These are phyloP conservation scores for Tylopilus sp. DNA, from an alignment of 768 basidiomycete genomes.

Conservation along the genomic window DNA sequence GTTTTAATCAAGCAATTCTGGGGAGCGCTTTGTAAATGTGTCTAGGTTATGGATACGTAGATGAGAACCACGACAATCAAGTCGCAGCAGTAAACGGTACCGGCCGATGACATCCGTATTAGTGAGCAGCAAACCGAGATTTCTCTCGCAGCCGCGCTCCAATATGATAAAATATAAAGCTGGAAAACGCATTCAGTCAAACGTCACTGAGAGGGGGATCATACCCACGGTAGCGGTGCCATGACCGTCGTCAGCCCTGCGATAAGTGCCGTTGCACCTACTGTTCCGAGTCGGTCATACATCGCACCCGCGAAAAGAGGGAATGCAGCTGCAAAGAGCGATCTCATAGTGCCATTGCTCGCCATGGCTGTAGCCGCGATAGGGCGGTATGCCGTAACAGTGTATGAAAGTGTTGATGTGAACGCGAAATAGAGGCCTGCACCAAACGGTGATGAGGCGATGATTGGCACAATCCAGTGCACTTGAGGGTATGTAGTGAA, in stretches of 20 bases:
- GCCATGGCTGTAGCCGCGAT: slow-evolving; percentile 61
- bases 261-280: slow-evolving; percentile 66
- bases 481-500: slow-evolving; percentile 48
- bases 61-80: too few relatives aligned
- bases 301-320: slow-evolving; percentile 51
- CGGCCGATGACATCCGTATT: not conserved
- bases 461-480: slow-evolving; percentile 46
- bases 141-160: slow-evolving; percentile 42
- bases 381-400: slow-evolving; percentile 50
- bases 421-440: slow-evolving; percentile 62
- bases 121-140: slow-evolving; percentile 39
- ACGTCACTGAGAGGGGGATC: too few relatives aligned
- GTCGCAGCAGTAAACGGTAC: too few relatives aligned
- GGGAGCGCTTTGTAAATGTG: too few relatives aligned
- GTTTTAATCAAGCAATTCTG: too few relatives aligned
- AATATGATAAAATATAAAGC: slow-evolving; percentile 46
- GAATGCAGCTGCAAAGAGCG: slow-evolving; percentile 46
- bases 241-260: slow-evolving; percentile 60
- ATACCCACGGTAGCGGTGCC: slow-evolving; percentile 57
- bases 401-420: slow-evolving; percentile 61
- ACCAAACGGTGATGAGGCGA: slow-evolving; percentile 46
- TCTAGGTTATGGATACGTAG: too few relatives aligned
- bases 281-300: slow-evolving; percentile 56
- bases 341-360: slow-evolving; percentile 55
- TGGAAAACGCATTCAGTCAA: slow-evolving; percentile 11